phyloP scores from a whole-genome alignment of 768 basidiomycete species.

The Suillus discolor region DNA sequence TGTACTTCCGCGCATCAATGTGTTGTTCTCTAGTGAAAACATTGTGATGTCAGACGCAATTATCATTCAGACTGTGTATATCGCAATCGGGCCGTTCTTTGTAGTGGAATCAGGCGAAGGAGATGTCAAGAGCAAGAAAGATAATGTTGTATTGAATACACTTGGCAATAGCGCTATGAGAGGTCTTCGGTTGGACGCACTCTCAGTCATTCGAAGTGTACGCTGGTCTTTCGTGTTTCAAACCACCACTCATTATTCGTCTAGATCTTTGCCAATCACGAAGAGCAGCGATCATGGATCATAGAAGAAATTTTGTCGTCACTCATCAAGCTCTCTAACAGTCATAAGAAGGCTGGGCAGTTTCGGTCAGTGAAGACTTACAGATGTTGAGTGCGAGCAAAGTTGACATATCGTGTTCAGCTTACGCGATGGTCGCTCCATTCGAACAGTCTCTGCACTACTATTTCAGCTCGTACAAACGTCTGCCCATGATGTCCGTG shows the following conservation, averaged over 20 bases:
- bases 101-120: conserved; percentile 69
- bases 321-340: conserved; percentile 85
- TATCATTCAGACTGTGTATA: conserved; percentile 91
- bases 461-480: conserved; percentile 97
- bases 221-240: conserved; percentile 31
- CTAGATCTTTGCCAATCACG: conserved; percentile 90
- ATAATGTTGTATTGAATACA: conserved; percentile 56
- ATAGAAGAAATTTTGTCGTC: conserved; percentile 96
- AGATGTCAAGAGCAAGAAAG: conserved; percentile 60
- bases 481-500: conserved; percentile 83
- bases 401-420: conserved; percentile 41
- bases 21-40: conserved; percentile 70
- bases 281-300: conserved; percentile 93
- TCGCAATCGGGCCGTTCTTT: conserved; percentile 94
- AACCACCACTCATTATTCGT: conserved; percentile 10
- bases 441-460: conserved; percentile 91
- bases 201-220: conserved; percentile 85
- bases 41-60: conserved; percentile 82
- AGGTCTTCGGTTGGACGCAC: conserved; percentile 75
- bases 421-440: conserved; percentile 86
- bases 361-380: conserved; percentile 61
- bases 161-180: conserved; percentile 83
- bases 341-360: conserved; percentile 87
- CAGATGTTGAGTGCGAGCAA: neutral
- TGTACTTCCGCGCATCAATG: conserved; percentile 73